These are phyloP conservation scores for Leccinum pachyderme DNA, from an alignment of 1,284 basidiomycete species.

Conservation along the genomic window DNA sequence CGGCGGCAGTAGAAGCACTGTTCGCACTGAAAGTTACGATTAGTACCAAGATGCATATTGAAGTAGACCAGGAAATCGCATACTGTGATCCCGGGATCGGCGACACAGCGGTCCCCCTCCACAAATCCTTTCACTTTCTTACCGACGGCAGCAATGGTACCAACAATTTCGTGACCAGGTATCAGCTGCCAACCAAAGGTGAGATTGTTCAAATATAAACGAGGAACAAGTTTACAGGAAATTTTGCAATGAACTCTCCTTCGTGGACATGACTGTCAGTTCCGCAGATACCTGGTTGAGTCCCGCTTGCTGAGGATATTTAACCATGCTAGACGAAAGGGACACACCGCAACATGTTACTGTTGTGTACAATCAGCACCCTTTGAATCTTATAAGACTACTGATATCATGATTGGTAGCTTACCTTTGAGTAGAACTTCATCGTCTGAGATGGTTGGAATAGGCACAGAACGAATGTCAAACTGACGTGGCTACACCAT, in stretches of 20 bases:
- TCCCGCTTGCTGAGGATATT: neutral
- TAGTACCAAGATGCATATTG: neutral
- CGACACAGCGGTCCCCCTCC: conserved; percentile 74
- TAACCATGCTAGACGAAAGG: neutral
- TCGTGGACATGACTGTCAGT: conserved; percentile 75
- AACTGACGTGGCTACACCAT: conserved; percentile 39
- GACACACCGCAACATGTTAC: conserved; percentile 46
- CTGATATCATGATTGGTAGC: neutral
- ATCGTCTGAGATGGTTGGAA: conserved; percentile 50
- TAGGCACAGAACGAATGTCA: conserved; percentile 50
- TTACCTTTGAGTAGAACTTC: conserved; percentile 58
- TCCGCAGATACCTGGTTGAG: conserved; percentile 57
- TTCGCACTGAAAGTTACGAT: conserved; percentile 53
- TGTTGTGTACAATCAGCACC: conserved; percentile 14
- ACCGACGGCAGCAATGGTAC: conserved; percentile 63
- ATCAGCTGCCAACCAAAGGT: conserved; percentile 50
- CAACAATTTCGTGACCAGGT: conserved; percentile 81
- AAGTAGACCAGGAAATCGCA: conserved; percentile 15
- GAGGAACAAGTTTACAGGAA: conserved; percentile 46
- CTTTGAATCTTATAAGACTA: neutral
- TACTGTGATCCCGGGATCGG: conserved; percentile 62
- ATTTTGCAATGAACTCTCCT: conserved; percentile 74
- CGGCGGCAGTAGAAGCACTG: conserved; percentile 81
- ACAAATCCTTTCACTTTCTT: conserved; percentile 65
- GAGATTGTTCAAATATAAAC: neutral